These are phyloP conservation scores for Aspergillus thermomutatus DNA, from an alignment of 2,329 filamentous ascomycete species.

Conservation along the genomic window DNA sequence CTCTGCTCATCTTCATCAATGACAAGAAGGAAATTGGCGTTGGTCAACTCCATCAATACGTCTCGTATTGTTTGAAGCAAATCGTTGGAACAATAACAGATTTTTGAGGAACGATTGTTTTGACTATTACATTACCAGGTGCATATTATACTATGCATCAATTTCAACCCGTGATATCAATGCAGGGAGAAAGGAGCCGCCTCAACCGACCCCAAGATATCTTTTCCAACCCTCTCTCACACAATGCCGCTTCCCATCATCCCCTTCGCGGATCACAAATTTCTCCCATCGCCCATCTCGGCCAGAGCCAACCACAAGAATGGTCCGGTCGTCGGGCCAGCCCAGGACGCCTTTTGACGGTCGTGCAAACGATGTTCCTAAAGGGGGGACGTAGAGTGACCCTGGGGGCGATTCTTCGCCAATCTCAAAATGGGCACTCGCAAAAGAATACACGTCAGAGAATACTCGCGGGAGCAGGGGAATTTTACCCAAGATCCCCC, in stretches of 20 bases:
- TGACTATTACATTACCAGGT: neutral
- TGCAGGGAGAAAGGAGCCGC: neutral
- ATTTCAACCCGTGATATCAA: neutral
- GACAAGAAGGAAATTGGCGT: neutral
- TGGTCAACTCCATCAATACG: neutral
- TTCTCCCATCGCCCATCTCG: slow-evolving; percentile 84
- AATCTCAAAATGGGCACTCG: slow-evolving; percentile 75
- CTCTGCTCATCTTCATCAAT: neutral
- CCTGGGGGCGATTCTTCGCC: slow-evolving; percentile 63
- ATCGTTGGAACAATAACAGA: neutral
- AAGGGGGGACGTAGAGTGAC: slow-evolving; percentile 46
- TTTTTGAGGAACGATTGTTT: neutral
- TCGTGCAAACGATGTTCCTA: slow-evolving; percentile 52
- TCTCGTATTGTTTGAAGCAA: neutral
- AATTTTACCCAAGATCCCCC: slow-evolving; percentile 79
- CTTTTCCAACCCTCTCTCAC: slow-evolving; percentile 77
- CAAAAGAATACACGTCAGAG: slow-evolving; percentile 84
- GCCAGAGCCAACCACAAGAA: slow-evolving; percentile 76
- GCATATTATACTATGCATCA: neutral
- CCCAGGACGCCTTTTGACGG: slow-evolving; percentile 81
- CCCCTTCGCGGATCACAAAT: slow-evolving; percentile 67
- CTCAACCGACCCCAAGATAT: slow-evolving; percentile 56
- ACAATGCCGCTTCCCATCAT: slow-evolving; percentile 65
- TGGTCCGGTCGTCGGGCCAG: slow-evolving; percentile 71
- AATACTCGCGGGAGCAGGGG: slow-evolving; percentile 83